Conservation (phyloP, 2,329 filamentous ascomycete species). For the Xylariaceae sp. region DNA sequence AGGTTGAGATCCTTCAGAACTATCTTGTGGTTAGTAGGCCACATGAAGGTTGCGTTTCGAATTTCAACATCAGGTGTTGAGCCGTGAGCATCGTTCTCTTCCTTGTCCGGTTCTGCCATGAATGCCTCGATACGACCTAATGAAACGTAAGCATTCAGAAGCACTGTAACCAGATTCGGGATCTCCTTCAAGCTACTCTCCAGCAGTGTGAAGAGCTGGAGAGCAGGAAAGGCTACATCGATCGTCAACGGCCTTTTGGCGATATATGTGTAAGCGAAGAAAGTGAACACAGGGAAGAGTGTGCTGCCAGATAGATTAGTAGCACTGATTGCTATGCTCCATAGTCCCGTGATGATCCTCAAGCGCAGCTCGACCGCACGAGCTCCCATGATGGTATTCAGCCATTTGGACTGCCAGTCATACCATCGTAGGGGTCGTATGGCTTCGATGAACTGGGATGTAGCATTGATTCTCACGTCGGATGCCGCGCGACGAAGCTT, state of each 20-base stretch:
- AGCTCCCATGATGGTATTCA: slow-evolving; percentile 71
- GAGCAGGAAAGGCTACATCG: slow-evolving; percentile 84
- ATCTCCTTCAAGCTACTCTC: slow-evolving; percentile 76
- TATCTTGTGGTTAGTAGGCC: slow-evolving; percentile 70
- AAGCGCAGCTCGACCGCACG: slow-evolving; percentile 72
- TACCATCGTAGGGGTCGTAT: slow-evolving; percentile 84
- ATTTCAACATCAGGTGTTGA: slow-evolving; percentile 57
- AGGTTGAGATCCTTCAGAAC: slow-evolving; percentile 57
- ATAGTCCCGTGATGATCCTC: slow-evolving; percentile 68
- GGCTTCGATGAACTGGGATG: slow-evolving; percentile 85
- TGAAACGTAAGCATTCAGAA: slow-evolving; percentile 84
- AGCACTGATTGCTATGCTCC: slow-evolving; percentile 68
- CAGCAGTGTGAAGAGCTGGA: slow-evolving; percentile 80
- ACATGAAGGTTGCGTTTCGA: slow-evolving; percentile 74
- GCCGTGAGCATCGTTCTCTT: slow-evolving; percentile 52
- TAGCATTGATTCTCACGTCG: slow-evolving; percentile 79
- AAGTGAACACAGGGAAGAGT: slow-evolving; percentile 79
- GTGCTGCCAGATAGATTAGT: slow-evolving; percentile 75
- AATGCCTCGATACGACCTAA: slow-evolving; percentile 83
- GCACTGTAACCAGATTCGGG: slow-evolving; percentile 74
- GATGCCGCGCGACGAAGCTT: slow-evolving; percentile 74
- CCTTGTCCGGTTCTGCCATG: slow-evolving; percentile 84
- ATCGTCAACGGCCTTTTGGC: slow-evolving; percentile 73
- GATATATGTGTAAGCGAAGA: slow-evolving; percentile 80
- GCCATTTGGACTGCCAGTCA: slow-evolving; percentile 81